phyloP scores from a whole-genome alignment of 1,139 yeast genomes.

The Debaryomyces fabryi region DNA sequence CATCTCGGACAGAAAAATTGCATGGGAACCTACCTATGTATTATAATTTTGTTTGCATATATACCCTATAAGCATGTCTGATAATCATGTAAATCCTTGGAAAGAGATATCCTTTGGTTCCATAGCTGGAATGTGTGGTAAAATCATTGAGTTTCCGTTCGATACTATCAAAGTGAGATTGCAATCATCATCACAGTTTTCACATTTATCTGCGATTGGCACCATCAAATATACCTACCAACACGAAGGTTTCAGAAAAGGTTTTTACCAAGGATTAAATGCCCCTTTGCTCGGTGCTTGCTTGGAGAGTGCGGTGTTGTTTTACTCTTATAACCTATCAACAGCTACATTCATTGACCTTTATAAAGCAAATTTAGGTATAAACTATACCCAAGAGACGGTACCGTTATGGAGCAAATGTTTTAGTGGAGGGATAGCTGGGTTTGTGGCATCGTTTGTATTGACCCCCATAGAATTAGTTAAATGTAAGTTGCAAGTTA shows the following conservation, averaged over 20 bases:
- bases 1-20: slow-evolving; percentile 2
- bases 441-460: slow-evolving; percentile 79
- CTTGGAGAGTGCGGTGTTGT: slow-evolving; percentile 62
- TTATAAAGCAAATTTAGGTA: slow-evolving; percentile 12
- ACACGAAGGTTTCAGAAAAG: slow-evolving; percentile 64
- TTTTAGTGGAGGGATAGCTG: slow-evolving; percentile 78
- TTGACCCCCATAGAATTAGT: slow-evolving; percentile 88
- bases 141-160: slow-evolving; percentile 85
- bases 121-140: slow-evolving; percentile 78
- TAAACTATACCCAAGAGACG: slow-evolving; percentile 17
- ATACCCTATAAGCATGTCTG: slow-evolving; percentile 3
- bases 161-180: slow-evolving; percentile 90
- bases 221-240: slow-evolving; percentile 63
- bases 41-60: not conserved
- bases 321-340: slow-evolving; percentile 67
- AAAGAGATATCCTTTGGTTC: slow-evolving; percentile 52
- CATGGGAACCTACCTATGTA: not conserved
- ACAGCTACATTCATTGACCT: slow-evolving; percentile 63
- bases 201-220: slow-evolving; percentile 53
- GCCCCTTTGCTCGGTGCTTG: slow-evolving; percentile 91
- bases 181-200: slow-evolving; percentile 58
- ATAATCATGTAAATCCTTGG: slow-evolving; percentile 24
- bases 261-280: slow-evolving; percentile 62
- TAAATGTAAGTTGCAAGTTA: slow-evolving; percentile 87
- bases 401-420: slow-evolving; percentile 47